These are phyloP conservation scores for Cucurbita maxima DNA, from an alignment of 306 rosid species.

Conservation along the genomic window DNA sequence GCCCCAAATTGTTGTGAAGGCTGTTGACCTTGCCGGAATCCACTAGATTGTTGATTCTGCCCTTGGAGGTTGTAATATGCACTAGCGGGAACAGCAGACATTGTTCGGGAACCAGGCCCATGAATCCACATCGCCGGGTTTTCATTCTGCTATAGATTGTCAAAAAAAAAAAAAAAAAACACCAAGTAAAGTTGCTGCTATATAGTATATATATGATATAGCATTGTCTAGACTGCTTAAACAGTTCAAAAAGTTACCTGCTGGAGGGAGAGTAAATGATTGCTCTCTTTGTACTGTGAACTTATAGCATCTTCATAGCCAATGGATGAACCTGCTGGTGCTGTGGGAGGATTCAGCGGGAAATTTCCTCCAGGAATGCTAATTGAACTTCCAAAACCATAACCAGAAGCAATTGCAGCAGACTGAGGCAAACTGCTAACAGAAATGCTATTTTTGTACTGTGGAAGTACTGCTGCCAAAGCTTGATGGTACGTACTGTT, in stretches of 20 bases:
- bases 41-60: conserved; percentile 69
- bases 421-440: conserved; percentile 95
- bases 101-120: conserved; percentile 85
- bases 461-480: conserved; percentile 87
- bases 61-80: conserved; percentile 86
- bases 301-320: conserved; percentile 75
- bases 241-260: conserved; percentile 39
- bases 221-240: background rate
- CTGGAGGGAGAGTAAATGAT: conserved; percentile 80
- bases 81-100: conserved; percentile 73
- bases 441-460: conserved; percentile 84
- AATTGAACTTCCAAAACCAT: conserved; percentile 81
- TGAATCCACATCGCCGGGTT: conserved; percentile 94
- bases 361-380: conserved; percentile 89
- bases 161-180: background rate
- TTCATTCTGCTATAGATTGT: conserved; percentile 44
- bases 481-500: conserved; percentile 95
- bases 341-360: conserved; percentile 57
- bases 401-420: conserved; percentile 73
- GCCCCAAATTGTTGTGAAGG: conserved; percentile 68
- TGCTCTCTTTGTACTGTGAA: conserved; percentile 82
- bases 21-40: conserved; percentile 88
- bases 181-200: background rate
- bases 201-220: background rate
- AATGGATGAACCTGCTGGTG: conserved; percentile 61